Conservation (phyloP, 2,329 filamentous ascomycete genomes). For the Microthyrium microscopicum region DNA sequence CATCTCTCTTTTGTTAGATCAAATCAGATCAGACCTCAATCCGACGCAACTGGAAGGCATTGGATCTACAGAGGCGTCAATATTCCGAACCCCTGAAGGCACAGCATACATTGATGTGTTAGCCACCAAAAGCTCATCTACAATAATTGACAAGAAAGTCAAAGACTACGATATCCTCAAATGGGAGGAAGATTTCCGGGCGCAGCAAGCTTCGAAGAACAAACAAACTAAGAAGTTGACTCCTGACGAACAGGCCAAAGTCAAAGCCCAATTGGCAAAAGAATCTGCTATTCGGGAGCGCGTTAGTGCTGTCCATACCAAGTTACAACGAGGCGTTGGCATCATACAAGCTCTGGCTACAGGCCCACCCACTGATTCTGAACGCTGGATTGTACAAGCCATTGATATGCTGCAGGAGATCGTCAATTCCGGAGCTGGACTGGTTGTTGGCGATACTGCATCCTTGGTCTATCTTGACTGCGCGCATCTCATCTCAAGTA, state of each 20-base stretch:
- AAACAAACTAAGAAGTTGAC: constrained; percentile 73
- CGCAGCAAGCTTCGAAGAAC: constrained; percentile 83
- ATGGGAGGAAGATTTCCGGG: constrained; percentile 86
- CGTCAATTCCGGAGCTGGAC: constrained; percentile 63
- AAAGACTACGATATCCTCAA: constrained; percentile 94
- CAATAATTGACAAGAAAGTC: constrained; percentile 65
- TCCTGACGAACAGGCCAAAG: constrained; percentile 72
- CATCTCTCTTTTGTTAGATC: constrained; percentile 55
- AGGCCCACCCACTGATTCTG: constrained; percentile 77
- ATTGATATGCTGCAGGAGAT: constrained; percentile 55
- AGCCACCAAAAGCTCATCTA: constrained; percentile 57
- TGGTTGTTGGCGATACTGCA: constrained; percentile 66
- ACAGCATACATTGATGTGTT: constrained; percentile 82
- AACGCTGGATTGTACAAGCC: constrained; percentile 73
- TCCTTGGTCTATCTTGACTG: constrained; percentile 66
- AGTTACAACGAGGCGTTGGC: constrained; percentile 66
- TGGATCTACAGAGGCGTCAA: constrained; percentile 78
- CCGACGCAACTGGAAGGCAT: constrained; percentile 51
- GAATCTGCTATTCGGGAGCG: constrained; percentile 62
- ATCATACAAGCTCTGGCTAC: constrained; percentile 68
- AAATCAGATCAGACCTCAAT: constrained; percentile 60
- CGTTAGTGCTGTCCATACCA: constrained; percentile 53
- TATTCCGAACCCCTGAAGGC: constrained; percentile 79
- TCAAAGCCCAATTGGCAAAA: constrained; percentile 79
- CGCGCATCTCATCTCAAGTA: constrained; percentile 54